Conservation (phyloP, 2,329 filamentous ascomycete genomes). For the Plenodomus lindquistii region DNA sequence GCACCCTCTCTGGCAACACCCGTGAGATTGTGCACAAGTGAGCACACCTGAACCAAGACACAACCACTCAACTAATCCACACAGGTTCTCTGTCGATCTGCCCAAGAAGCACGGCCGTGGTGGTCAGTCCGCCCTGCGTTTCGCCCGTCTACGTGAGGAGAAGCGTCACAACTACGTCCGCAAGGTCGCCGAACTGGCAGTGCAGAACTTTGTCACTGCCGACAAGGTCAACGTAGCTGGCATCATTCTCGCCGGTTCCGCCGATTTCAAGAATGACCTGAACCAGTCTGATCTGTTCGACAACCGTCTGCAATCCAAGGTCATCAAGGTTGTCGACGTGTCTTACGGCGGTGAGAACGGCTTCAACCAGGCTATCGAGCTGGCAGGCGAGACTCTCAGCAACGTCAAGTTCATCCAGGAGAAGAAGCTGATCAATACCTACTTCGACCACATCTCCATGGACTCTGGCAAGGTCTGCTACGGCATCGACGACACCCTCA, state of each 20-base stretch:
- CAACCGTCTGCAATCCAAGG: conserved; percentile 84
- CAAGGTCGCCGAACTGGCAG: conserved; percentile 95
- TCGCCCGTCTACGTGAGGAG: conserved; percentile 97
- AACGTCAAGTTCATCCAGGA: conserved; percentile 99
- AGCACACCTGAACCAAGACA: conserved; percentile 5
- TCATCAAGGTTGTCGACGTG: conserved; percentile 99
- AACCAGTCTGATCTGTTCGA: conserved; percentile 99
- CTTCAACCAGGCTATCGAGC: conserved; percentile 98
- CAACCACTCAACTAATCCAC: background rate
- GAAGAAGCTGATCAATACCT: conserved; percentile 99
- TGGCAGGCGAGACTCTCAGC: conserved; percentile 91
- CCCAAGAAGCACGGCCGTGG: conserved; percentile 99
- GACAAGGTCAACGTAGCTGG: conserved; percentile 99
- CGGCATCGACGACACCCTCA: conserved; percentile 95
- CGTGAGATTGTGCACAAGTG: conserved; percentile 91
- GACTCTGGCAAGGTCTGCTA: conserved; percentile 98
- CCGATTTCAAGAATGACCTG: conserved; percentile 99
- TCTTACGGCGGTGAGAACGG: conserved; percentile 99
- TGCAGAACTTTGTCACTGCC: conserved; percentile 97
- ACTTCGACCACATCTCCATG: conserved; percentile 98
- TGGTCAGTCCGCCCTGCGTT: conserved; percentile 99
- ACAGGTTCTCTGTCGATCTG: conserved; percentile 84
- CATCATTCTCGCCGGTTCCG: conserved; percentile 91
- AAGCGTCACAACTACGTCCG: conserved; percentile 99
- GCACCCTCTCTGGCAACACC: conserved; percentile 95